Percentiles rank a stretch among this genome's conserved stretches.
Evolutionary conservation across 108 stramenopile species (phyloP).

Genomic region (Nannochloropsis salina): DNA sequence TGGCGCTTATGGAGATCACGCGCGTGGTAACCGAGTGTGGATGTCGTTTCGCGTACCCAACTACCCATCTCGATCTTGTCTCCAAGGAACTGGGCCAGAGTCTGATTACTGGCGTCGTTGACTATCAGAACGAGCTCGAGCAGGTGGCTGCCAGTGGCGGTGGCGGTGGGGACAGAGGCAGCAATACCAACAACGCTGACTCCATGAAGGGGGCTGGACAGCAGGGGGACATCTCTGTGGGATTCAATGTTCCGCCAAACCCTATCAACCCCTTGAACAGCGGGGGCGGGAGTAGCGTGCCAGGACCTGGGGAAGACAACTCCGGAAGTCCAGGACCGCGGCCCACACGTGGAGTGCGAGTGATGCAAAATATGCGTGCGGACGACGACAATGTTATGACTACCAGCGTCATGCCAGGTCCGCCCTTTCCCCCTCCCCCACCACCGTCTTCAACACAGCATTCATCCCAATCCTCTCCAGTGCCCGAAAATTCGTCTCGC

Average conservation of each 20-base stretch:
- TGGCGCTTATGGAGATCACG: neutral
- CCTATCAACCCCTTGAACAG: neutral
- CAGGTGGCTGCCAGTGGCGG: neutral
- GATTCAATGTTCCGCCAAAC: neutral
- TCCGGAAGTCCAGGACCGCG: neutral
- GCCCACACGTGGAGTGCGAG: neutral
- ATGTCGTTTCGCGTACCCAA: neutral
- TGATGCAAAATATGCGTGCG: neutral
- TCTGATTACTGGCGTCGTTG: neutral
- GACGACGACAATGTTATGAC: neutral
- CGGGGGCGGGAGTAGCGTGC: neutral
- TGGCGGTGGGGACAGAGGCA: neutral
- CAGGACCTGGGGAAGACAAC: conserved; percentile 1
- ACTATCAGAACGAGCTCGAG: conserved; percentile 20
- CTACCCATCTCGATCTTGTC: conserved; percentile 2
- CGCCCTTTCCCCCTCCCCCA: neutral
- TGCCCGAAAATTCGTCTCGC: too few species aligned
- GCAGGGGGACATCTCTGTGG: neutral
- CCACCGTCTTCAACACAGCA: neutral
- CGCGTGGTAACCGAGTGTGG: conserved; percentile 7
- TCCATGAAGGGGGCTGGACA: neutral
- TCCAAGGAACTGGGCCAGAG: neutral
- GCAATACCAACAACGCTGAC: neutral
- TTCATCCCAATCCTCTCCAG: neutral
- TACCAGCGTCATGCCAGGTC: conserved; percentile 1